Conservation (phyloP, 495 filamentous ascomycete species). For the Penicillium roqueforti region DNA sequence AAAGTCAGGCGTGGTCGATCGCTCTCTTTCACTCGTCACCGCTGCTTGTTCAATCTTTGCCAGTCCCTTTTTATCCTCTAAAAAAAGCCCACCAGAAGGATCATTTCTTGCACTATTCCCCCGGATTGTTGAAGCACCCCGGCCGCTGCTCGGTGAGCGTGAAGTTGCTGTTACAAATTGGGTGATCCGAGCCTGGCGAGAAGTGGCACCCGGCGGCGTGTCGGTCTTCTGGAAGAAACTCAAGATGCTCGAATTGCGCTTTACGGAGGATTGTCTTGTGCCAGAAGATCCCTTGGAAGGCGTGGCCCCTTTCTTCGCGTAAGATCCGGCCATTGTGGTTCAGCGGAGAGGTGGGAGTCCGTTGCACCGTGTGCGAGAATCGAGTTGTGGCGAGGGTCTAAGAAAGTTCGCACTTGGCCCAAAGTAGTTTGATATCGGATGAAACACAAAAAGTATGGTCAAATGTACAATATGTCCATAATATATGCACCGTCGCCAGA, state of each 20-base stretch:
- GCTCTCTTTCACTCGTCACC: constrained; percentile 8
- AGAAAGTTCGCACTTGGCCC: not conserved
- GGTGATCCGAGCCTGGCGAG: constrained; percentile 38
- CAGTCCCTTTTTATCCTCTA: constrained; percentile 39
- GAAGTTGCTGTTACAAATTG: constrained; percentile 33
- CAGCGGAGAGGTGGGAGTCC: not conserved
- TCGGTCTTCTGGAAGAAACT: constrained; percentile 78
- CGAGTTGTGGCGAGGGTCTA: not conserved
- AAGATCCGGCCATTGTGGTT: constrained; percentile 21
- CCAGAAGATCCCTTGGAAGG: constrained; percentile 21
- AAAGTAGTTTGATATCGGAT: no score
- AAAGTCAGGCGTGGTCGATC: constrained; percentile 34
- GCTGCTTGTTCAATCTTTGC: constrained; percentile 8
- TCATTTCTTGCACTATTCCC: constrained; percentile 13
- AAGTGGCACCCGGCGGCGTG: constrained; percentile 32
- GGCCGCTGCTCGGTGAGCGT: constrained; percentile 21
- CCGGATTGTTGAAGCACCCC: constrained; percentile 18
- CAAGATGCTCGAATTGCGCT: constrained; percentile 70
- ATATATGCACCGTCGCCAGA: not conserved
- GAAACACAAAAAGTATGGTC: not conserved
- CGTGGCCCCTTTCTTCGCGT: constrained; percentile 27
- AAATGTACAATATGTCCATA: constrained; percentile 7
- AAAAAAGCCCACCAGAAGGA: constrained; percentile 36
- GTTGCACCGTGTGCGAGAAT: not conserved
- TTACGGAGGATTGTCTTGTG: constrained; percentile 22